Conservation (phyloP, 257 asterid genomes). For the Scutellaria galericulata region DNA sequence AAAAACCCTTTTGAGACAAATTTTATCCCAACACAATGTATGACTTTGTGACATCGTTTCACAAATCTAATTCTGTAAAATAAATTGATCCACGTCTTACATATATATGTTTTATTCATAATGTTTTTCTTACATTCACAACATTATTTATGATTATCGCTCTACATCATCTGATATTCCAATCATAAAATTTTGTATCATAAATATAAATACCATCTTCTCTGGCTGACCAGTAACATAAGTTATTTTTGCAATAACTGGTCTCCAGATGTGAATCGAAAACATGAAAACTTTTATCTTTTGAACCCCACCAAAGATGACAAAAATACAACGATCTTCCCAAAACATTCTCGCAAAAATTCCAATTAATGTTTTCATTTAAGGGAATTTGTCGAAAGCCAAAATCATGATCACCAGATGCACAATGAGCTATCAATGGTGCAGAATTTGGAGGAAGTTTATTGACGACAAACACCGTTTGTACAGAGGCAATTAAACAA, state of each 20-base stretch:
- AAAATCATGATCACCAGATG: background rate
- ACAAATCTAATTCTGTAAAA: too few relatives aligned
- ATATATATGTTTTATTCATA: too few relatives aligned
- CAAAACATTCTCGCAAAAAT: background rate
- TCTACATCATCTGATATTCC: background rate
- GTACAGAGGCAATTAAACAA: background rate
- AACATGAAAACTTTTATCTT: background rate
- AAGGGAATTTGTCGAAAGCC: background rate
- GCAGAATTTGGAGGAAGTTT: background rate
- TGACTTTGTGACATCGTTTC: too few relatives aligned
- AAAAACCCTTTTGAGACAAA: too few relatives aligned
- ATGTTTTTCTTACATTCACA: background rate
- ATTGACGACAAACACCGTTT: background rate
- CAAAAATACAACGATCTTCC: background rate
- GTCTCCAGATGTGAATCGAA: background rate
- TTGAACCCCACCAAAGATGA: conserved; percentile 2
- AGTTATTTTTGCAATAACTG: background rate
- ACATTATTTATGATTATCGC: background rate
- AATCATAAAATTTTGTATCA: background rate
- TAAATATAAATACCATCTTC: background rate
- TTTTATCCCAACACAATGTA: too few relatives aligned
- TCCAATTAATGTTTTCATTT: background rate
- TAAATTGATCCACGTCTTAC: too few relatives aligned
- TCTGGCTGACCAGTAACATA: background rate
- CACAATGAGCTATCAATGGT: background rate